Conservation (phyloP, 441 rosid genomes). For the Metrosideros polymorpha region DNA sequence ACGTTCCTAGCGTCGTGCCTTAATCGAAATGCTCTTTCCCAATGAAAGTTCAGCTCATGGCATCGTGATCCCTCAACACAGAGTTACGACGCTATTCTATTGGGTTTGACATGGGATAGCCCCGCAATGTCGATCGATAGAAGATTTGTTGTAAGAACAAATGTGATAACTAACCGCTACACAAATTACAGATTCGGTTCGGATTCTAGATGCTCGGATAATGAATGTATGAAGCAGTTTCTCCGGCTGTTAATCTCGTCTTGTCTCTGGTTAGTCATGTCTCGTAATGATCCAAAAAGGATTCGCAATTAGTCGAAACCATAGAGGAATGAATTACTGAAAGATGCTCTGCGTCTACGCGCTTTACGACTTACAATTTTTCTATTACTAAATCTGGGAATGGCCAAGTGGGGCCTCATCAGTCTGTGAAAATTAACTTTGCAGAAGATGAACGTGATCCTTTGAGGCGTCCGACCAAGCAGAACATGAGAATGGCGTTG, state of each 20-base stretch:
- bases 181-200: neutral
- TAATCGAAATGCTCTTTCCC: neutral
- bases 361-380: neutral
- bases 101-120: neutral
- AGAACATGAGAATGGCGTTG: constrained; percentile 46
- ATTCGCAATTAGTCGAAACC: neutral
- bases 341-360: neutral
- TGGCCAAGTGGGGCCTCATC: neutral
- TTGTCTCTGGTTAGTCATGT: neutral
- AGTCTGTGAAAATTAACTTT: neutral
- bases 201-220: neutral
- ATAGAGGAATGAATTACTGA: neutral
- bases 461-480: constrained; percentile 34
- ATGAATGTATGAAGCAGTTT: neutral
- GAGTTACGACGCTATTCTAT: neutral
- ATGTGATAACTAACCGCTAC: neutral
- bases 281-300: neutral
- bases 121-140: neutral
- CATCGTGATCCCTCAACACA: neutral
- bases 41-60: neutral
- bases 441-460: constrained; percentile 58
- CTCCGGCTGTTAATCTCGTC: neutral
- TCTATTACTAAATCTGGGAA: neutral
- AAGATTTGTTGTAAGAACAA: neutral
- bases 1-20: neutral